Evolutionary conservation across 1,284 basidiomycete species (phyloP), one percentile per base, ranked within the genome.

Genomic region (Ustilago esculenta): DNA sequence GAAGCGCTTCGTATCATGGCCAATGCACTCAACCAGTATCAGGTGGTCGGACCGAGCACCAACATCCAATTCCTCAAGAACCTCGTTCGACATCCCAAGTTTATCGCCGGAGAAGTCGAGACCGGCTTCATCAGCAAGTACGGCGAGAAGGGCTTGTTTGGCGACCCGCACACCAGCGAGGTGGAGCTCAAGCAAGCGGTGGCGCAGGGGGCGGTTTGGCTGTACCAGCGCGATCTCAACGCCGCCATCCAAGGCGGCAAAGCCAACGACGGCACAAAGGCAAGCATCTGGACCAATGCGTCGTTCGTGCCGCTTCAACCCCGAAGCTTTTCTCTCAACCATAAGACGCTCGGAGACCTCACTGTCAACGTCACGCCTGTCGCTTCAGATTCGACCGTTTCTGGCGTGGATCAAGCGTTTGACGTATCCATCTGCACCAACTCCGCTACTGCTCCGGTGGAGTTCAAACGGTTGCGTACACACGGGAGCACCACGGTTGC

Each of bases 11-110:
- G 91, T 9, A 85, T 92, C 75, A 85, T 96, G 56, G 84, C 90
- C 9, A 88, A 88, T 48, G 92, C 92, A 5, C 83, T 96, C 41
- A 90, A 90, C 51, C 89, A 94, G 76, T 97, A 95, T 80, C 88
- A 90, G 76, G 90, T 96, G 48, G 92, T 94, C 0, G 94, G 94
- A 12, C 90, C 94, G 2, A 87, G 88, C 11, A 96, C 94, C 17
- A 97, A 96, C 79, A 86, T 97, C 33, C 91, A 94, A 79, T 97
- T 97, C 81, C 83, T 97, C 60, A 85, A 89, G 59, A 85, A 85
- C 0, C 85, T 97, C 39, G 90, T 92, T 0, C 87, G 88, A 0
- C 90, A 96, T 80, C 79, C 86, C 25, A 86, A 89, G 5, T 96
- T 97, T 77, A 85, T 90, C 17, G 84, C 85, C 27, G 92, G 86